These are phyloP conservation scores for Conringia planisiliqua DNA, from an alignment of 345 rosid genomes.

Conservation along the genomic window DNA sequence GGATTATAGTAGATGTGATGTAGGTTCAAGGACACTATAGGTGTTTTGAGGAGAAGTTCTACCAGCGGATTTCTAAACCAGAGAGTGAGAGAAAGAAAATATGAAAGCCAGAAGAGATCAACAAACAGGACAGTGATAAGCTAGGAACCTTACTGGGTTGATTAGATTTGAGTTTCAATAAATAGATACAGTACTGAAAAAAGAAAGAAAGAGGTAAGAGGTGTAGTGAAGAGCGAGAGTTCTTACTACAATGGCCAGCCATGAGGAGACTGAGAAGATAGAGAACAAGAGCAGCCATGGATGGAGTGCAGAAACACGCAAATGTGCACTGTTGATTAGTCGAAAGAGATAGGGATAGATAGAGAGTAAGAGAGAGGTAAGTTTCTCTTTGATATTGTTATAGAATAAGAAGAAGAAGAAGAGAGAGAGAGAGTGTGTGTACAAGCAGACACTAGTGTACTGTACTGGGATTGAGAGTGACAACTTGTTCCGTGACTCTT, in stretches of 20 bases:
- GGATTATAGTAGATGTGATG: background rate
- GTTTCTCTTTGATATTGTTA: background rate
- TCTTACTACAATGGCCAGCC: slow-evolving; percentile 51
- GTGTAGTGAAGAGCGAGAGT: background rate
- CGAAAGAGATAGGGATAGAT: background rate
- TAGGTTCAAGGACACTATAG: background rate
- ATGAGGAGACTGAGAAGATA: slow-evolving; percentile 44
- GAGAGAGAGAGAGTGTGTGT: background rate
- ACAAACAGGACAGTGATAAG: background rate
- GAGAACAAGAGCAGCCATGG: slow-evolving; percentile 48
- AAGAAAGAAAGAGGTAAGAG: background rate
- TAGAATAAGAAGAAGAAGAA: background rate
- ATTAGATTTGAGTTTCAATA: background rate
- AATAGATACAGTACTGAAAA: background rate
- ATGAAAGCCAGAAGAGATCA: background rate
- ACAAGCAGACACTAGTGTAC: slow-evolving; percentile 14
- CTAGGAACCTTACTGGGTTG: background rate
- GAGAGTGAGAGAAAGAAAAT: background rate
- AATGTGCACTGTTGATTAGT: slow-evolving; percentile 5
- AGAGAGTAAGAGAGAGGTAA: background rate
- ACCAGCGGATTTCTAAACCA: background rate
- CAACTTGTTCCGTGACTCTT: slow-evolving; percentile 36
- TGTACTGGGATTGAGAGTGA: slow-evolving; percentile 28
- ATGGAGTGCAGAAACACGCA: background rate
- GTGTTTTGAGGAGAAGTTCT: background rate